Conservation (phyloP, 768 basidiomycete genomes). For the Lenzites betulinus region DNA sequence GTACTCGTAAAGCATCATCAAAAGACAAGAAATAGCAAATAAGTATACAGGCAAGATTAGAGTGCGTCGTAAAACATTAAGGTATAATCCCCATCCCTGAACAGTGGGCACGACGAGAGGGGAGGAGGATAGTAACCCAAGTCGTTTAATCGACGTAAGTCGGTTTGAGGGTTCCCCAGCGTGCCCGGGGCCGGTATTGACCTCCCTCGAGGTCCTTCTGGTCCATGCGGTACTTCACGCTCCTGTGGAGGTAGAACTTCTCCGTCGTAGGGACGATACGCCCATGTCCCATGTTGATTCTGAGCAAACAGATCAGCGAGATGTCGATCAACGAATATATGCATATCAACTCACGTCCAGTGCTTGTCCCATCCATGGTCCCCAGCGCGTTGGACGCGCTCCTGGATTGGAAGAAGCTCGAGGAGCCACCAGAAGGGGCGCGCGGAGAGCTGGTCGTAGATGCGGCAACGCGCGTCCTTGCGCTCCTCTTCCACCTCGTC, state of each 20-base stretch:
- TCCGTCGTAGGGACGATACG: conserved; percentile 18
- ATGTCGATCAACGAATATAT: too few relatives aligned
- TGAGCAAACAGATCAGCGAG: conserved; percentile 1
- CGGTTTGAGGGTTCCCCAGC: conserved; percentile 12
- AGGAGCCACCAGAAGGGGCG: conserved; percentile 66
- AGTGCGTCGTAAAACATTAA: not conserved
- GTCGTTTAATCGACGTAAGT: conserved; percentile 1
- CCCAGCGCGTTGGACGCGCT: conserved; percentile 25
- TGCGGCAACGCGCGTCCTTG: conserved; percentile 50
- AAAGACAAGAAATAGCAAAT: not conserved
- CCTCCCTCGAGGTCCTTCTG: conserved; percentile 24
- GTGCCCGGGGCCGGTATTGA: conserved; percentile 33
- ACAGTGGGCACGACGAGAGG: too few relatives aligned
- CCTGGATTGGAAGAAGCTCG: conserved; percentile 45
- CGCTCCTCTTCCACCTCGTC: conserved; percentile 64
- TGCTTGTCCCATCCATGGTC: conserved; percentile 24
- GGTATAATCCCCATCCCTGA: too few relatives aligned
- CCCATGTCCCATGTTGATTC: conserved; percentile 29
- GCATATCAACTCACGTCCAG: conserved; percentile 5
- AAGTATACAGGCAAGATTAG: conserved; percentile 1
- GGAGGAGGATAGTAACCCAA: too few relatives aligned
- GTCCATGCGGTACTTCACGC: conserved; percentile 29
- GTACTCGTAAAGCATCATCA: not conserved
- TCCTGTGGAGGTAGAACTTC: conserved; percentile 27
- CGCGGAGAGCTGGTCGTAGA: conserved; percentile 60